These are phyloP conservation scores for Garcia nutans DNA, from an alignment of 345 rosid genomes.

Conservation along the genomic window DNA sequence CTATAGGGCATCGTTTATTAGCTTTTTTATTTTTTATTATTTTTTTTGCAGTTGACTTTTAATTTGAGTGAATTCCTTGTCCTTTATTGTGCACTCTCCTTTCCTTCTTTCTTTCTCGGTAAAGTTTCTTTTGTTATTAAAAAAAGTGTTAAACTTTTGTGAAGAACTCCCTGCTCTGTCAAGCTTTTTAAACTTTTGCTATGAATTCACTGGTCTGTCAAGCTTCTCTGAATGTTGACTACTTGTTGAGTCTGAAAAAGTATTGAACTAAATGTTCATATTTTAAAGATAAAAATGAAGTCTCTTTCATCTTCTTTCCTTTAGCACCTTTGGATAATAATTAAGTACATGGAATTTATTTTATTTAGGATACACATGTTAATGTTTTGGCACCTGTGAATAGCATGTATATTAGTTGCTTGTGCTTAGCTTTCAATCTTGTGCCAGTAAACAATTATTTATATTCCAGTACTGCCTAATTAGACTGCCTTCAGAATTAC, in stretches of 20 bases:
- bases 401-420: not conserved
- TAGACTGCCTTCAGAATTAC: not conserved
- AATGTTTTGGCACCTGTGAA: not conserved
- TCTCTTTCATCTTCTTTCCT: not conserved
- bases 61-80: too few species aligned
- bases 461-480: not conserved
- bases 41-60: too few species aligned
- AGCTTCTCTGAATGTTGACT: not conserved
- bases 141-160: not conserved
- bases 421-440: not conserved
- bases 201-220: not conserved
- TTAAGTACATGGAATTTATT: not conserved
- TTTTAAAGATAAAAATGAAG: not conserved
- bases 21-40: too few species aligned
- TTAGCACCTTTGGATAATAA: not conserved
- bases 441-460: not conserved
- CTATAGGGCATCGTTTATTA: too few species aligned
- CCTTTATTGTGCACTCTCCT: too few species aligned
- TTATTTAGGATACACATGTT: not conserved
- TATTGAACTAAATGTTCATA: not conserved
- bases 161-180: not conserved
- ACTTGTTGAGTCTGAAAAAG: not conserved
- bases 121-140: too few species aligned
- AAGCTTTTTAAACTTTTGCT: not conserved
- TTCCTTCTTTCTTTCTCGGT: too few species aligned